Evolutionary conservation across 2,329 filamentous ascomycete species (phyloP).

Genomic region (Biscogniauxia mediterranea): DNA sequence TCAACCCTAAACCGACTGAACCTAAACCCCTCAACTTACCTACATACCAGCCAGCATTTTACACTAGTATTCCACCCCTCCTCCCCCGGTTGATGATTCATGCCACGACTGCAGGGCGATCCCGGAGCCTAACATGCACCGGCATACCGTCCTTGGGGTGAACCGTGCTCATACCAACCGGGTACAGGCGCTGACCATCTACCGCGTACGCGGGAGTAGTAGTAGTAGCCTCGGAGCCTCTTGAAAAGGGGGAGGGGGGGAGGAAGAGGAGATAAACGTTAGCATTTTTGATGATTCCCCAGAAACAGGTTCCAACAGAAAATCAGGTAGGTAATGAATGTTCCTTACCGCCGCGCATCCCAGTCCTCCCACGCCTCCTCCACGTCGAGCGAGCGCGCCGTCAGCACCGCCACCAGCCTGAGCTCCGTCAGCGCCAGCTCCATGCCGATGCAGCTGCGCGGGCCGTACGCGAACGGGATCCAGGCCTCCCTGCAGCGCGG

Average conservation of each 20-base stretch:
- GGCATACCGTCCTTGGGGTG: constrained; percentile 40
- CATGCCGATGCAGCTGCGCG: constrained; percentile 56
- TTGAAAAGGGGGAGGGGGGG: constrained; percentile 13
- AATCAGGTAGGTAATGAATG: not conserved
- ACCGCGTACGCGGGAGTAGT: constrained; percentile 24
- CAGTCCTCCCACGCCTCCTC: constrained; percentile 41
- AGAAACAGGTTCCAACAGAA: not conserved
- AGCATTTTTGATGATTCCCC: constrained; percentile 2
- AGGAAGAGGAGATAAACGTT: constrained; percentile 3
- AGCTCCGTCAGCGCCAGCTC: constrained; percentile 54
- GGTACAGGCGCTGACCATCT: constrained; percentile 33
- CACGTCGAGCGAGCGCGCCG: constrained; percentile 50
- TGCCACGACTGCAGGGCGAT: constrained; percentile 6
- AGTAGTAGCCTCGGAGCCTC: constrained; percentile 24
- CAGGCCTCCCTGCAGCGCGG: constrained; percentile 40
- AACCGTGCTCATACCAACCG: constrained; percentile 27
- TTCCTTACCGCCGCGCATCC: constrained; percentile 29
- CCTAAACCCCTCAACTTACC: not conserved
- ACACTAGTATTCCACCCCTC: no score
- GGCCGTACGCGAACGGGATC: constrained; percentile 53
- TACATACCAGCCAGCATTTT: no score
- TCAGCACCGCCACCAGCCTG: constrained; percentile 48
- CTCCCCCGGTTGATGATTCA: no score
- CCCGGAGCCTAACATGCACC: constrained; percentile 32
- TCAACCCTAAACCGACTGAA: not conserved